These are phyloP conservation scores for Umbelopsis sp. DNA, from an alignment of 192 early-diverging fungal species.

Conservation along the genomic window DNA sequence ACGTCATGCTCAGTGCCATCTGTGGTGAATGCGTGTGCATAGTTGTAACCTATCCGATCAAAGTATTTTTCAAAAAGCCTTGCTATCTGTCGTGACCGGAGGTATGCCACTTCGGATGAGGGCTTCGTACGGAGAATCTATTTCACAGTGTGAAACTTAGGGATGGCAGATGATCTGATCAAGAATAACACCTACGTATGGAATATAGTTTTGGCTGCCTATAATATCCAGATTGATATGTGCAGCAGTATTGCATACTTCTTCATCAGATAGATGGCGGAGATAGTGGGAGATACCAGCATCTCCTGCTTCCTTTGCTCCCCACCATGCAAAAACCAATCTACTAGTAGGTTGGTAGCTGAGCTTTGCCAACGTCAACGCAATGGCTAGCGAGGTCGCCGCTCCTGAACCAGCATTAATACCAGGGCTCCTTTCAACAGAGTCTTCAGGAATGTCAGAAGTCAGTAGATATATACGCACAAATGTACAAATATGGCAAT, in stretches of 20 bases:
- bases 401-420: constrained; percentile 69
- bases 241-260: constrained; percentile 51
- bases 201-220: constrained; percentile 64
- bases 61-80: background rate
- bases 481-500: no score
- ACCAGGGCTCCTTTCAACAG: constrained; percentile 66
- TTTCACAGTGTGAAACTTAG: no score
- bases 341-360: constrained; percentile 51
- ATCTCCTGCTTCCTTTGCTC: constrained; percentile 68
- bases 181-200: background rate
- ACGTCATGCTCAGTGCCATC: background rate
- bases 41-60: background rate
- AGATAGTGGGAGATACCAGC: constrained; percentile 64
- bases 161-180: background rate
- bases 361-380: constrained; percentile 47
- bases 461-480: no score
- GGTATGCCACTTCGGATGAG: constrained; percentile 46
- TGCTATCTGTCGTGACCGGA: constrained; percentile 38
- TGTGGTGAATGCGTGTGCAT: background rate
- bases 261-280: constrained; percentile 43
- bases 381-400: constrained; percentile 57
- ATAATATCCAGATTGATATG: constrained; percentile 75
- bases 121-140: constrained; percentile 60
- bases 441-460: constrained; percentile 39
- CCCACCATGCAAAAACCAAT: constrained; percentile 73